Percentiles rank a stretch among this genome's conserved stretches.
Evolutionary conservation across 2,329 filamentous ascomycete species (phyloP).

Genomic region (Phaeosphaeria sp.): DNA sequence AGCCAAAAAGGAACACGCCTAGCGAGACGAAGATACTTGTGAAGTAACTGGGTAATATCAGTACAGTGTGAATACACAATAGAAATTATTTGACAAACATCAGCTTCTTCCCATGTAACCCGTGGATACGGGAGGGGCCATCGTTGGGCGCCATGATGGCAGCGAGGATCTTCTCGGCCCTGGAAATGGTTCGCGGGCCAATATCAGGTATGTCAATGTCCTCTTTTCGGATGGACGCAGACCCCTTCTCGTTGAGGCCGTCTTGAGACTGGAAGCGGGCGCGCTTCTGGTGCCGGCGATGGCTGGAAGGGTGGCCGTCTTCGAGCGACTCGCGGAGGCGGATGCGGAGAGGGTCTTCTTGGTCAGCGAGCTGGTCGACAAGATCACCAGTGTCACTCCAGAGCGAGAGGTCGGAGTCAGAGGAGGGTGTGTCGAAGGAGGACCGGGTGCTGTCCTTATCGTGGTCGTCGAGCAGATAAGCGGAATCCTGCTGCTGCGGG

Average conservation of each 20-base stretch:
- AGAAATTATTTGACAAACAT: slow-evolving; percentile 64
- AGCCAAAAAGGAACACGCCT: slow-evolving; percentile 87
- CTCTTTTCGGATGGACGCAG: slow-evolving; percentile 64
- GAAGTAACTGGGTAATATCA: slow-evolving; percentile 76
- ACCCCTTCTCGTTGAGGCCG: slow-evolving; percentile 51
- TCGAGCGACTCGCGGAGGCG: slow-evolving; percentile 72
- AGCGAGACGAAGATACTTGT: slow-evolving; percentile 90
- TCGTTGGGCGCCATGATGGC: slow-evolving; percentile 84
- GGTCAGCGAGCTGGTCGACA: slow-evolving; percentile 85
- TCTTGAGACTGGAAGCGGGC: slow-evolving; percentile 70
- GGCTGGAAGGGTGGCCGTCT: slow-evolving; percentile 60
- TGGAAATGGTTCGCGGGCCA: slow-evolving; percentile 66
- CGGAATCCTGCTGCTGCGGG: slow-evolving; percentile 47
- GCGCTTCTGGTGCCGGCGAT: slow-evolving; percentile 62
- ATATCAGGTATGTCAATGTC: slow-evolving; percentile 82
- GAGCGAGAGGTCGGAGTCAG: slow-evolving; percentile 73
- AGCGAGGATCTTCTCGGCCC: slow-evolving; percentile 74
- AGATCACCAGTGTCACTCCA: slow-evolving; percentile 97
- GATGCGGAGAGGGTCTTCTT: slow-evolving; percentile 79
- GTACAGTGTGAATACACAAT: neutral
- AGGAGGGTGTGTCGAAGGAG: slow-evolving; percentile 62
- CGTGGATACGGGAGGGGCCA: slow-evolving; percentile 75
- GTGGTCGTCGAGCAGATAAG: slow-evolving; percentile 52
- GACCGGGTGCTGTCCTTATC: slow-evolving; percentile 60
- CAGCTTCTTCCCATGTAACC: slow-evolving; percentile 93